A percentile compares a stretch with the other conserved stretches of the same genome.
Conservation (phyloP, 2,329 filamentous ascomycete genomes). For the Cladosporium sp. region DNA sequence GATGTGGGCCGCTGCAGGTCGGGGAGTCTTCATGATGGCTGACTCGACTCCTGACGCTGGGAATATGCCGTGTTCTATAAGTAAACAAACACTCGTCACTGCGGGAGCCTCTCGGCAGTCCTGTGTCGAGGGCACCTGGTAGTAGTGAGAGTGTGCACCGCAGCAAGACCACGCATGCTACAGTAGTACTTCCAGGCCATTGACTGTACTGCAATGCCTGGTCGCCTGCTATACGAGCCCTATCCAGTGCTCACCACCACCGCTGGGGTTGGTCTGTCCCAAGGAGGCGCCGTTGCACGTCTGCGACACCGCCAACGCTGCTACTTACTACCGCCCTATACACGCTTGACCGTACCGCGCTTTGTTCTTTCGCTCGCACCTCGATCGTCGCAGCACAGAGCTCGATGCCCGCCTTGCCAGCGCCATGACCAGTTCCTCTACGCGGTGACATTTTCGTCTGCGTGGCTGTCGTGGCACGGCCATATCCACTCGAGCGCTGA, state of each 20-base stretch:
- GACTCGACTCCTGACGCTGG: conserved; percentile 4
- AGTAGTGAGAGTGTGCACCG: too few species aligned
- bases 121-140: too few species aligned
- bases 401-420: not conserved
- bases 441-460: not conserved
- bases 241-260: not conserved
- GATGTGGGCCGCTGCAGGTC: not conserved
- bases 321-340: conserved; percentile 8
- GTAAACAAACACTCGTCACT: not conserved
- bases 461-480: conserved; percentile 9
- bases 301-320: conserved; percentile 9
- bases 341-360: conserved; percentile 7
- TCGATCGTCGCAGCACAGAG: conserved; percentile 12
- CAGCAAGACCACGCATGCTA: not conserved
- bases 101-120: not conserved
- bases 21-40: conserved; percentile 1
- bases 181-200: too few species aligned
- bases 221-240: too few species aligned
- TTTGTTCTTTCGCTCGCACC: conserved; percentile 6
- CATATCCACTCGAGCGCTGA: not conserved
- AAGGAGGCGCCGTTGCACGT: conserved; percentile 5
- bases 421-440: not conserved
- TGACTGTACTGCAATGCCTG: too few species aligned
- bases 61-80: conserved; percentile 4
- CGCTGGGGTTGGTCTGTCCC: not conserved